These are phyloP conservation scores for Termitomyces sp. DNA, from an alignment of 768 basidiomycete species.

Conservation along the genomic window DNA sequence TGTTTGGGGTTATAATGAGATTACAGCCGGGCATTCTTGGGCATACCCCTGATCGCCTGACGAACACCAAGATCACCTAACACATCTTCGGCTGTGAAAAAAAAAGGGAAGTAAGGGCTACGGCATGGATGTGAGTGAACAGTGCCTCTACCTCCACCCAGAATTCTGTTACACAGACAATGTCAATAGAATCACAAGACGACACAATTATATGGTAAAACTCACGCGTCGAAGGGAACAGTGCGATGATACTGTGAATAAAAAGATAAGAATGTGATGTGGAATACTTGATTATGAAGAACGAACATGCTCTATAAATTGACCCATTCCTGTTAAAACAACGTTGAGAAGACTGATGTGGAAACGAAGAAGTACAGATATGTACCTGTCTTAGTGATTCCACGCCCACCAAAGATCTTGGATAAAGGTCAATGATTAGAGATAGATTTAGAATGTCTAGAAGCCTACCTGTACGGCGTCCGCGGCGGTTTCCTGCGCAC, in stretches of 20 bases:
- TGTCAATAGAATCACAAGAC: not conserved
- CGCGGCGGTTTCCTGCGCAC: constrained; percentile 59
- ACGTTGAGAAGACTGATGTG: constrained; percentile 2
- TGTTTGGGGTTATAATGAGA: not conserved
- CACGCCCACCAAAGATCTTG: constrained; percentile 81
- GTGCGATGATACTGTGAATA: constrained; percentile 52
- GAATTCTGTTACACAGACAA: constrained; percentile 29
- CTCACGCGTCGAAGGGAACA: constrained; percentile 58
- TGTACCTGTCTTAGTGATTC: constrained; percentile 70
- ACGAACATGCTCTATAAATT: constrained; percentile 60
- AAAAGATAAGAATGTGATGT: constrained; percentile 18
- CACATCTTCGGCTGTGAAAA: constrained; percentile 61
- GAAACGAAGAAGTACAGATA: constrained; percentile 21
- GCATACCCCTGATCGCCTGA: constrained; percentile 74
- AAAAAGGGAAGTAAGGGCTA: constrained; percentile 1
- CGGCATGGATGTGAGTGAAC: not conserved
- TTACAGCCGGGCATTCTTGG: constrained; percentile 60
- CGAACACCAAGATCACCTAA: constrained; percentile 78
- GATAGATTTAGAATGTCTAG: not conserved
- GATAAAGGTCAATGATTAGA: constrained; percentile 1
- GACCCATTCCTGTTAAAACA: constrained; percentile 45
- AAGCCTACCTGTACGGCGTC: constrained; percentile 58
- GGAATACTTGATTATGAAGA: not conserved
- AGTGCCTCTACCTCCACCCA: constrained; percentile 53
- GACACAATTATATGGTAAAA: constrained; percentile 3